These are phyloP conservation scores for Physcomitrium patens DNA, from an alignment of 225 moss, liverwort and hornwort genomes.

Conservation along the genomic window DNA sequence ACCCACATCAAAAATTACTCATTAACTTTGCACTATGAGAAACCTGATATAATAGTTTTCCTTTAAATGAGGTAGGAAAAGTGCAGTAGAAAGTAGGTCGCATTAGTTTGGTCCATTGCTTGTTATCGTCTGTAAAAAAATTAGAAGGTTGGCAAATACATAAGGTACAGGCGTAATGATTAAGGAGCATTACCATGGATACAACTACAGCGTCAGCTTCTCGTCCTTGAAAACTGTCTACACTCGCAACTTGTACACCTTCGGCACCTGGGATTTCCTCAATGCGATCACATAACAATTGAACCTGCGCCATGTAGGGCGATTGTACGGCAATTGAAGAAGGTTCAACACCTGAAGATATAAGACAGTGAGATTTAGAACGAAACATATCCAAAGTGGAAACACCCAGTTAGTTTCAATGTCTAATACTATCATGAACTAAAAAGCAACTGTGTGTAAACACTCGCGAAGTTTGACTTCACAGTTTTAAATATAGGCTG, in stretches of 20 bases:
- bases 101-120: neutral
- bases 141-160: neutral
- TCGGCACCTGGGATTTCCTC: constrained; percentile 77
- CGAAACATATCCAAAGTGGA: neutral
- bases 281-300: constrained; percentile 83
- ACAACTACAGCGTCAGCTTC: constrained; percentile 96
- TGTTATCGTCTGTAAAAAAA: neutral
- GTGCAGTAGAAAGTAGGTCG: neutral
- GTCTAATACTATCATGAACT: neutral
- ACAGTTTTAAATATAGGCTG: neutral
- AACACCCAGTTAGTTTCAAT: neutral
- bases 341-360: constrained; percentile 67
- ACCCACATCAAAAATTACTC: neutral
- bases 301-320: constrained; percentile 97
- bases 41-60: neutral
- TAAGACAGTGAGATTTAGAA: constrained; percentile 7
- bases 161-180: neutral
- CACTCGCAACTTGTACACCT: constrained; percentile 85
- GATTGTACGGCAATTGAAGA: constrained; percentile 90
- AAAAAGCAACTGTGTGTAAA: neutral
- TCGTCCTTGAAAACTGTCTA: constrained; percentile 97
- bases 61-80: neutral
- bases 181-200: constrained; percentile 71
- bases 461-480: neutral
- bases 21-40: neutral